phyloP scores from a whole-genome alignment of 2,329 filamentous ascomycete species.

The Alternaria ethzedia region DNA sequence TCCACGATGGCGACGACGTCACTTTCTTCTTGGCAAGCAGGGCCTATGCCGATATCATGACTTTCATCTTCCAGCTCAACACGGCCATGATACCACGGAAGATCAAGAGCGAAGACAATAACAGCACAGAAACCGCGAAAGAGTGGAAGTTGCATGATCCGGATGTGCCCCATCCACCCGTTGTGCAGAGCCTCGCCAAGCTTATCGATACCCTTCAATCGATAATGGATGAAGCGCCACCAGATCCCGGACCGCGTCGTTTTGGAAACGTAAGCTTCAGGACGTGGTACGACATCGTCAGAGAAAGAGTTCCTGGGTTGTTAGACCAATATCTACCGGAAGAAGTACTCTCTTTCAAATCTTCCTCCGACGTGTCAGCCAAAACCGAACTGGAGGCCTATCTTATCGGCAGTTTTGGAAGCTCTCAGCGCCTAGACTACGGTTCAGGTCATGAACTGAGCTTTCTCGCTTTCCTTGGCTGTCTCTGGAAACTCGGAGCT shows the following conservation, averaged over 20 bases:
- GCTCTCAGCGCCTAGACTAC: slow-evolving; percentile 87
- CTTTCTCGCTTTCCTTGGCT: slow-evolving; percentile 88
- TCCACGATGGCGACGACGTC: slow-evolving; percentile 85
- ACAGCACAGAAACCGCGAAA: slow-evolving; percentile 51
- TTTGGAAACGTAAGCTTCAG: slow-evolving; percentile 94
- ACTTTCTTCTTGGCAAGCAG: slow-evolving; percentile 77
- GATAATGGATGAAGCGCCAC: slow-evolving; percentile 67
- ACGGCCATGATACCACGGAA: slow-evolving; percentile 79
- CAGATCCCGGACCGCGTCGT: slow-evolving; percentile 81
- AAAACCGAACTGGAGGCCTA: slow-evolving; percentile 77
- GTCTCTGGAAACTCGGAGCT: slow-evolving; percentile 86
- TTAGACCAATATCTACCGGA: slow-evolving; percentile 63
- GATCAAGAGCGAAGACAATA: slow-evolving; percentile 41
- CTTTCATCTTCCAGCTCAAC: slow-evolving; percentile 90
- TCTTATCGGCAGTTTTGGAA: slow-evolving; percentile 85
- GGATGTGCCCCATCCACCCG: slow-evolving; percentile 57
- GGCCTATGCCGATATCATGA: slow-evolving; percentile 86
- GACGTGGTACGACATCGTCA: slow-evolving; percentile 77
- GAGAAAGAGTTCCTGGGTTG: slow-evolving; percentile 63
- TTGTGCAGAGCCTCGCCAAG: slow-evolving; percentile 68
- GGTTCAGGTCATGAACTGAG: slow-evolving; percentile 95
- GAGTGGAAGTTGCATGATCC: slow-evolving; percentile 58
- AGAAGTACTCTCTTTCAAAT: slow-evolving; percentile 51
- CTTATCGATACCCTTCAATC: slow-evolving; percentile 59
- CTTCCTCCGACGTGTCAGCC: slow-evolving; percentile 51